A percentile compares a stretch with the other conserved stretches of the same genome.
Conservation (phyloP, 1,284 basidiomycete genomes). For the Pseudozyma tsukubaensis region DNA sequence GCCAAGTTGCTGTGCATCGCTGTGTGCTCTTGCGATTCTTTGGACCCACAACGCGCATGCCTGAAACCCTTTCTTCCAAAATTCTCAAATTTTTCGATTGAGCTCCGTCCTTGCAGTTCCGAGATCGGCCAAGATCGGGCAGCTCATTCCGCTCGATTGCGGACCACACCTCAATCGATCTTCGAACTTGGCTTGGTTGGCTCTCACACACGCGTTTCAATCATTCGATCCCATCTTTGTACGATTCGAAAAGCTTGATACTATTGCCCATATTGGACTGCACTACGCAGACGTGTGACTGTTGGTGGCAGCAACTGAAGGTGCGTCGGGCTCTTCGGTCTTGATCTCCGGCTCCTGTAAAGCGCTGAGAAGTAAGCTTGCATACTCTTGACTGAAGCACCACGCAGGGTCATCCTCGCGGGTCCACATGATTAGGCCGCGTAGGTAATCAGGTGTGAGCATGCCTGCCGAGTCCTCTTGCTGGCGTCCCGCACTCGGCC, state of each 20-base stretch:
- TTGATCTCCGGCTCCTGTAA: slow-evolving; percentile 4
- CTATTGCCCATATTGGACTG: neutral
- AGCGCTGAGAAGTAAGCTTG: slow-evolving; percentile 23
- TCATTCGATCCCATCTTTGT: no score
- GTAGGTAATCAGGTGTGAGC: slow-evolving; percentile 14
- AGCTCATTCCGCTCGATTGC: no score
- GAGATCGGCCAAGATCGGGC: slow-evolving; percentile 25
- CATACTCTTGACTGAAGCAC: slow-evolving; percentile 36
- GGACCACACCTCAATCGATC: no score
- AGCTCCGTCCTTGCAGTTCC: slow-evolving; percentile 10
- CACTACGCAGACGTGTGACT: neutral
- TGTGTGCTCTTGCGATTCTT: neutral
- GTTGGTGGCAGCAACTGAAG: neutral
- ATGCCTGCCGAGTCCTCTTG: neutral
- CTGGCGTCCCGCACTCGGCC: neutral
- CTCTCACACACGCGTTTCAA: no score
- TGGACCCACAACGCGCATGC: no score
- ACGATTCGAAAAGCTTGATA: neutral
- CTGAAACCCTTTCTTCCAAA: slow-evolving; percentile 37
- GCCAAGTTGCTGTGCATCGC: neutral
- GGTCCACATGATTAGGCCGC: slow-evolving; percentile 19
- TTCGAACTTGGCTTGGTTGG: no score
- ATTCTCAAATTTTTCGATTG: slow-evolving; percentile 28
- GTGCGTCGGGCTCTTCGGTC: neutral
- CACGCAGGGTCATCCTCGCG: slow-evolving; percentile 23